Evolutionary conservation across 352 stramenopile species (phyloP), one percentile per base, ranked within the genome.

Genomic region (Phytophthora meadii): DNA sequence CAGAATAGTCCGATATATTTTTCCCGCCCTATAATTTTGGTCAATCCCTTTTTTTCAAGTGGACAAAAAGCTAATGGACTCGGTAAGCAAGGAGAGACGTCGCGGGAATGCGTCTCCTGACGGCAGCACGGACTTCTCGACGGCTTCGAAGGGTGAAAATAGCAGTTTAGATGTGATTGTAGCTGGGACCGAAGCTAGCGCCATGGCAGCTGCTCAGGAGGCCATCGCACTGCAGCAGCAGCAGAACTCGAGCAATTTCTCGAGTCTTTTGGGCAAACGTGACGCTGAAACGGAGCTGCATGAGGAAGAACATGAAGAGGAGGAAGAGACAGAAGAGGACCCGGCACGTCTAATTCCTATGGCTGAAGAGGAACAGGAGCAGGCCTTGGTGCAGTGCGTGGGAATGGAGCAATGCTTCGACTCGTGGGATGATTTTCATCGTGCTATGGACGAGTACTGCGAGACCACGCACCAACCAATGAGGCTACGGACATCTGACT

Each of bases 371-470:
- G 80, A 88, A 44, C 58, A 74, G 46, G 79, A 88, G 46, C 58
- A 74, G 46, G 79, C 81, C 54, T 68, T 92, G 22, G 76, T 92
- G 50, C 83, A 92, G 53, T 94, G 86, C 49, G 67, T 80, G 24
- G 71, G 79, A 11, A 83, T 94, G 54, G 81, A 94, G 25, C 83
- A 89, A 65, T 81, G 78, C 61, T 94, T 89, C 48, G 86, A 92
- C 54, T 94, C 86, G 39, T 94, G 86, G 86, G 81, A 92, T 42
- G 82, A 90, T 30, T 94, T 94, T 58, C 86, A 94, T 58, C 81
- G 74, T 37, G 82, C 82, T 15, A 94, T 94, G 86, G 86, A 91
- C 28, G 79, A 83, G 11, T 94, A 94, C 58, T 92, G 82, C 41
- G 67, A 84, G 25, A 72, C 70, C 8, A 94, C 80, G 14, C 82